phyloP scores from a whole-genome alignment of 805 yeast genomes.

The Metschnikowia lochheadii region DNA sequence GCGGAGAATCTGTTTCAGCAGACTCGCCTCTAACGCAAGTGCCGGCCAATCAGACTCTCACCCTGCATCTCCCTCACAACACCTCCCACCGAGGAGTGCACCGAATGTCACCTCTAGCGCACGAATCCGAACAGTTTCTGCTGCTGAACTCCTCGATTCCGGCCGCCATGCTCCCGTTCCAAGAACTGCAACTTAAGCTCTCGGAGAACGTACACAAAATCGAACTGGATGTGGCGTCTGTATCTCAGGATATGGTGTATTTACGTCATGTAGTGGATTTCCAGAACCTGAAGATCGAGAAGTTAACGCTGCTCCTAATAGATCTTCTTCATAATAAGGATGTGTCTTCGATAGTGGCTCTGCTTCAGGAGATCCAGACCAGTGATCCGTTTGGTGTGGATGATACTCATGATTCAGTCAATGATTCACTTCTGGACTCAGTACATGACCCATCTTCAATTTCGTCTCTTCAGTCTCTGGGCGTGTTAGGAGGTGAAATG shows the following conservation, averaged over 20 bases:
- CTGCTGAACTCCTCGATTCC: background rate
- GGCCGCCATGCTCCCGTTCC: conserved; percentile 8
- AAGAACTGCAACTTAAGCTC: conserved; percentile 14
- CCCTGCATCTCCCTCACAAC: conserved; percentile 3
- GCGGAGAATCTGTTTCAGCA: conserved; percentile 10
- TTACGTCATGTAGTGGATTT: conserved; percentile 35
- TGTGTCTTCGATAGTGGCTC: conserved; percentile 22
- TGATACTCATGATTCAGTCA: conserved; percentile 13
- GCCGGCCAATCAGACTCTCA: background rate
- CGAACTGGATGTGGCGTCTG: conserved; percentile 25
- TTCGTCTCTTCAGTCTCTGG: conserved; percentile 1
- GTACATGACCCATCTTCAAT: conserved; percentile 14
- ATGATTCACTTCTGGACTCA: conserved; percentile 13
- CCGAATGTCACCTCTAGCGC: conserved; percentile 11
- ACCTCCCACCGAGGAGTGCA: conserved; percentile 8
- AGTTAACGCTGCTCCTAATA: conserved; percentile 30
- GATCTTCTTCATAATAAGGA: conserved; percentile 31
- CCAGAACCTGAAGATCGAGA: conserved; percentile 37
- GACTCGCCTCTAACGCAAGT: conserved; percentile 3
- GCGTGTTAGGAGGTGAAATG: conserved; percentile 30
- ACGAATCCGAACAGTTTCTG: background rate
- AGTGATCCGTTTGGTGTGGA: conserved; percentile 17
- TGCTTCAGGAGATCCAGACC: conserved; percentile 28
- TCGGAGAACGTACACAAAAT: conserved; percentile 17
- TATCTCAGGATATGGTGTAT: conserved; percentile 32